Evolutionary conservation across 148 eudicot genomes (phyloP), one percentile per base, ranked within the genome.

Genomic region (Amaranthus cruentus): DNA sequence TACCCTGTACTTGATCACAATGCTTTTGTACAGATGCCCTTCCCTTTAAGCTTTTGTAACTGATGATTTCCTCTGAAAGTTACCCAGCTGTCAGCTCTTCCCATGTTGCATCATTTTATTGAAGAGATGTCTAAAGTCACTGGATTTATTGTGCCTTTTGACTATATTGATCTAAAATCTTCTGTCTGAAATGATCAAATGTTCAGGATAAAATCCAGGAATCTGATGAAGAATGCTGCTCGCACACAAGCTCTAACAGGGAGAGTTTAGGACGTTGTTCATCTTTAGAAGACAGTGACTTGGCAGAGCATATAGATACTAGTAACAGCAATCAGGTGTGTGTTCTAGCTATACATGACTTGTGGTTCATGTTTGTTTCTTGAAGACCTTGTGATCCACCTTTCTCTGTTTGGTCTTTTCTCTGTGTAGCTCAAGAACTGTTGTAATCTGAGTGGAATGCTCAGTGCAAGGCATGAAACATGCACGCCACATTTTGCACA

Each of bases 261-360:
- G 90, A 84, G 86, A 92, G 97, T 80, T 90, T 89, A 91, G 96
- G 92, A 74, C 86, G 92, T 76, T 92, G 96, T 84, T 92, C 97
- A 55, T 92, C 93, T 56, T 77, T 92, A 79, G 96, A 88, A 47
- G 90, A 89, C 70, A 80, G 77, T 78, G 95, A 87, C 73, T 81
- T 82, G 11, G 75, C 78, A 47, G 85, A 89, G 55, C 70, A 75
- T 52, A 38, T 72, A 9, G 62, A 63, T 68, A 74, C 79, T 64
- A 67, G 71, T 64, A 64, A 78, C 70, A 71, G 62, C 73, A 73
- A 85, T 62, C 87, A 85, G 92, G 92, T 86, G 66, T 18, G 42
- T 28, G n/a, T 70, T 46, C 69, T 47, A 52, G 61, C 21, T 54
- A 28, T 28, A 47, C 63, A 5, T 43, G 47, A 5, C 11, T 44